phyloP scores from a whole-genome alignment of 495 filamentous ascomycete species.

The Neurospora cerealis region DNA sequence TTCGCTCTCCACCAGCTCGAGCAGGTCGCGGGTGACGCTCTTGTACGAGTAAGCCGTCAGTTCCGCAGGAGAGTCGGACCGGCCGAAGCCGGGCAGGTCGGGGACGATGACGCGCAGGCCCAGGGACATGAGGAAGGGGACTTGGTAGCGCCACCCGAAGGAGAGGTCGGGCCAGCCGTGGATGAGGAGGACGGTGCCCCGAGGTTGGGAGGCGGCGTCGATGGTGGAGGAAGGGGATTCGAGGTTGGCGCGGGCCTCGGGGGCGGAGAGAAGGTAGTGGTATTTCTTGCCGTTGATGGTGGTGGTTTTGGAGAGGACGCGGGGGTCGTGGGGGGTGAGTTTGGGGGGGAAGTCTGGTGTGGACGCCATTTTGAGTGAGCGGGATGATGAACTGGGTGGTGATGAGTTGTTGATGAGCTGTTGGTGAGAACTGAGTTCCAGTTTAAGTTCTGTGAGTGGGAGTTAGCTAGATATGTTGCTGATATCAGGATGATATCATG shows the following conservation, averaged over 20 bases:
- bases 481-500: neutral
- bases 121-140: conserved; percentile 54
- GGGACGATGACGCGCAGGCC: conserved; percentile 45
- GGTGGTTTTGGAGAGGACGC: conserved; percentile 51
- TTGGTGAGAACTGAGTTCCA: neutral
- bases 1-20: conserved; percentile 7
- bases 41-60: conserved; percentile 54
- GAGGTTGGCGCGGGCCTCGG: neutral
- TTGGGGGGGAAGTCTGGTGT: conserved; percentile 26
- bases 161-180: conserved; percentile 56
- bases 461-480: neutral
- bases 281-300: conserved; percentile 56
- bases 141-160: conserved; percentile 74
- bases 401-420: neutral
- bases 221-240: neutral
- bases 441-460: neutral
- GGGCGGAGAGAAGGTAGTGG: conserved; percentile 55
- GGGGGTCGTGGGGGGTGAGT: conserved; percentile 52
- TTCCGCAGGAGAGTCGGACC: conserved; percentile 46
- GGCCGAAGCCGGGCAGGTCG: conserved; percentile 57
- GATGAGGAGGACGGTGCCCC: conserved; percentile 52
- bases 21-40: conserved; percentile 53
- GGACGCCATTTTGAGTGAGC: conserved; percentile 19
- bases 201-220: conserved; percentile 16
- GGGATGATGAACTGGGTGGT: neutral